Base-by-base conservation (phyloP, 176 grass and related monocot species). In the Canna indica region DNA sequence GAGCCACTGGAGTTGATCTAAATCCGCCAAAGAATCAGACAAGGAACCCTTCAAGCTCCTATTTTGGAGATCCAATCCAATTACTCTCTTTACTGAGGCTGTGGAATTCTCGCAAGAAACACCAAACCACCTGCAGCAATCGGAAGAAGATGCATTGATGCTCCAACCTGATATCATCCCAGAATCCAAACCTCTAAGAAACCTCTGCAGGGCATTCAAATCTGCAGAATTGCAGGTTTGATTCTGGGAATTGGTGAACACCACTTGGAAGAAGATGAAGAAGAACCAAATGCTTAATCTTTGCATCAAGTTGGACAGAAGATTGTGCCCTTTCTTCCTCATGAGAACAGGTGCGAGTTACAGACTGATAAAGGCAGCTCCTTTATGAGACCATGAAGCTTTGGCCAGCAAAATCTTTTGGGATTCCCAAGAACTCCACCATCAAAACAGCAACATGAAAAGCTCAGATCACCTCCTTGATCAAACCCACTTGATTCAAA, bases 1-100 rank as follows among this genome's bases (percentile, higher is more conserved):
- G 68, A 99, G 94, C 78, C 63, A 67, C 71, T 36, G 54, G 71
- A 99, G 94, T 27, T 87, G 79, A 84, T 80, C 82, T 69, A 99
- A 83, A 60, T 59, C 75, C 4, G 69, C 73, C 45, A 99, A 76
- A 20, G 89, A 93, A 45, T 56, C 67, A 12, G 75, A 77, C 73
- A 99, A 38, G 36, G 83, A 73, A 16, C 94, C 86, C 48, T 78
- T 80, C 48, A 93, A 82, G 58, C 61, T 85, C 82, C 6, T 85
- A 72, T 77, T 70, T 17, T 85, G 82, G 70, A 99, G 94, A 76
- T 99, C 84, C 86, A 99, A 81, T 72, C 75, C 1, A 35, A 83
- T 59, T 50, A 99, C 89, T 8, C 82, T 78, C 12, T n/a, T 10
- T 5, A 9, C 34, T 0, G 48, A 59, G 34, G 79, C 69, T 2